Base-by-base conservation (phyloP, 2,329 filamentous ascomycete species). In the Phyllosticta capitalensis region DNA sequence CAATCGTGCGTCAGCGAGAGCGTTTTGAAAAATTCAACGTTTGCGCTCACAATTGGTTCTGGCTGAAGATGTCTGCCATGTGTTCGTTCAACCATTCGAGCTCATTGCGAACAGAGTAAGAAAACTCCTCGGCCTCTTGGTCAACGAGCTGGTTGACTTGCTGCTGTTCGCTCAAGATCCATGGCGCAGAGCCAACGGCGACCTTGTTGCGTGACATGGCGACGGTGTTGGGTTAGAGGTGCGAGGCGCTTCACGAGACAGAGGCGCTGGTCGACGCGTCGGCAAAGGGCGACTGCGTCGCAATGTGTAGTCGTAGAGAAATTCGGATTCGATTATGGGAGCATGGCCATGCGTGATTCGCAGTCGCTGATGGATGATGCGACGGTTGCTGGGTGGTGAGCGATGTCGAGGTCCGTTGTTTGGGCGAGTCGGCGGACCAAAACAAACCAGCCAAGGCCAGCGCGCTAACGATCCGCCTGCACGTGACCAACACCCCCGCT, bases 21-120 rank as follows among this genome's bases (percentile, higher is more conserved):
- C 55, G 20, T 52, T 55, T 38, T 56, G 58, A 57, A 62, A 61
- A 63, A 14, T 7, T 2, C n/a, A 14, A 45, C 1, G 14, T 26
- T 59, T 61, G 61, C 59, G 81, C 88, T 68, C 83, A 96, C 94
- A 91, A 83, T 75, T 92, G 85, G 69, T 91, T 88, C 67, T 87
- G 85, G 67, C 86, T 87, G 72, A 97, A 95, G 68, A 99, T 90
- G 64, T 95, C 90, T 55, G 85, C 84, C 92, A 99, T 96, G 73
- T 99, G 94, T 76, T 97, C 94, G 69, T 99, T 97, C 67, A 99
- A 79, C 94, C 94, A 99, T 71, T 97, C 92, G 69, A 97, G 79
- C 73, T 99, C 94, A 75, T 97, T 95, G 61, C 89, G 85, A 63
- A 90, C 92, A 28, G 91, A 90, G 75, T 89, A 97, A 51, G 89